These are phyloP conservation scores for Alternaria alternata DNA, from an alignment of 2,329 filamentous ascomycete genomes.

Conservation along the genomic window DNA sequence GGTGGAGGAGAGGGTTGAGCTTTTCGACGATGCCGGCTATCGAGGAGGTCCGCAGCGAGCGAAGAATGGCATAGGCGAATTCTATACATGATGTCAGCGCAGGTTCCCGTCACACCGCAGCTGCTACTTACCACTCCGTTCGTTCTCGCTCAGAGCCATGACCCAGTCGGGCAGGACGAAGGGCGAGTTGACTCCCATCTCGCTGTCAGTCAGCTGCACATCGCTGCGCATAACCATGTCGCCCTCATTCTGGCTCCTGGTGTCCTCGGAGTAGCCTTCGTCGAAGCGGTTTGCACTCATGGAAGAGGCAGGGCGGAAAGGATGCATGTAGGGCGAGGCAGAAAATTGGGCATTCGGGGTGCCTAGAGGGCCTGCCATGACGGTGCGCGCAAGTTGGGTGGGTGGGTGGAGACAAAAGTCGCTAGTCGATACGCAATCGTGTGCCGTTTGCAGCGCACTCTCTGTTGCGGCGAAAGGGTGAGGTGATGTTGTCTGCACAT, in stretches of 20 bases:
- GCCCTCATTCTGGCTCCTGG: constrained; percentile 58
- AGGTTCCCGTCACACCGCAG: not conserved
- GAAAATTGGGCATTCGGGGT: constrained; percentile 38
- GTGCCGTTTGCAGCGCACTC: not conserved
- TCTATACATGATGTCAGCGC: constrained; percentile 62
- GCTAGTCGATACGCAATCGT: not conserved
- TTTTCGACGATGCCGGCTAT: constrained; percentile 82
- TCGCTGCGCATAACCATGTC: constrained; percentile 52
- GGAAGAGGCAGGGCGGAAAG: constrained; percentile 47
- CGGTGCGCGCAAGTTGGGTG: constrained; percentile 17
- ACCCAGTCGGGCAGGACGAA: constrained; percentile 63
- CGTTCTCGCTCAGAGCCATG: constrained; percentile 61
- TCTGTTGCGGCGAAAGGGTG: constrained; percentile 4
- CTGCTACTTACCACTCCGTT: constrained; percentile 61
- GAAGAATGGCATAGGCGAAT: constrained; percentile 79
- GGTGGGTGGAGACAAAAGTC: constrained; percentile 7
- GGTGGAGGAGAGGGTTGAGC: constrained; percentile 83
- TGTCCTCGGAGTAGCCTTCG: constrained; percentile 87
- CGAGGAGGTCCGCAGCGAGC: constrained; percentile 79
- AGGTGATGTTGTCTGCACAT: constrained; percentile 1
- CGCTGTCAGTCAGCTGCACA: constrained; percentile 43
- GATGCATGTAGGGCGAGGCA: constrained; percentile 46
- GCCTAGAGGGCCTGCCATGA: constrained; percentile 45
- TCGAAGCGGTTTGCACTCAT: constrained; percentile 64
- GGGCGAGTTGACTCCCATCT: constrained; percentile 41